A percentile compares a stretch with the other conserved stretches of the same genome.
Evolutionary conservation across 257 asterid species (phyloP).

Genomic region (Misopates orontium): DNA sequence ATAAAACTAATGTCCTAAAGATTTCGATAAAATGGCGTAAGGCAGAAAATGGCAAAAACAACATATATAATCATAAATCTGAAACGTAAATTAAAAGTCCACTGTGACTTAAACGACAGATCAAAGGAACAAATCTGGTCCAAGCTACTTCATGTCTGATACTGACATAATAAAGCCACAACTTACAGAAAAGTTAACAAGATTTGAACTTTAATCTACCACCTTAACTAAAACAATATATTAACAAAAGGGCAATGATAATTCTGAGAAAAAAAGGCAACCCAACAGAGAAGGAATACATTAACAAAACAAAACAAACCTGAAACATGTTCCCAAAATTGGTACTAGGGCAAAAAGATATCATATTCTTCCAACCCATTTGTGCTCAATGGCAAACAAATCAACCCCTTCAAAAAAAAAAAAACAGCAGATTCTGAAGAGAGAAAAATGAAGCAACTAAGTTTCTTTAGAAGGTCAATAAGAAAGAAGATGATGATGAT

Average conservation of each 20-base stretch:
- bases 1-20: too few relatives aligned
- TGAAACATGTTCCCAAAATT: conserved; percentile 57
- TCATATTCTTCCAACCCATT: conserved; percentile 57
- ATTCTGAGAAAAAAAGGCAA: too few relatives aligned
- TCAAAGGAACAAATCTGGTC: background rate
- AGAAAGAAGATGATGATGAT: too few relatives aligned
- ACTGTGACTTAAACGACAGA: background rate
- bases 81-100: background rate
- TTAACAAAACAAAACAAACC: conserved; percentile 40
- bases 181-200: conserved; percentile 5
- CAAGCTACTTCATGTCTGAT: conserved; percentile 19
- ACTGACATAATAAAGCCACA: conserved; percentile 22
- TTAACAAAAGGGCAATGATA: conserved; percentile 3
- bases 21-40: too few relatives aligned
- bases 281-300: background rate
- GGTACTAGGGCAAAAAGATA: conserved; percentile 44
- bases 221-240: conserved; percentile 5
- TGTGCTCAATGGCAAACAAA: background rate
- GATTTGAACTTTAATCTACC: too few relatives aligned
- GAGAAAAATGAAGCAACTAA: background rate
- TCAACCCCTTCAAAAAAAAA: too few relatives aligned
- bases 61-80: background rate
- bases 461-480: too few relatives aligned
- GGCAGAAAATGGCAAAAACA: background rate
- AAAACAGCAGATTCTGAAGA: conserved; percentile 2